Evolutionary conservation across 306 rosid genomes (phyloP).

Genomic region (Malus domestica): DNA sequence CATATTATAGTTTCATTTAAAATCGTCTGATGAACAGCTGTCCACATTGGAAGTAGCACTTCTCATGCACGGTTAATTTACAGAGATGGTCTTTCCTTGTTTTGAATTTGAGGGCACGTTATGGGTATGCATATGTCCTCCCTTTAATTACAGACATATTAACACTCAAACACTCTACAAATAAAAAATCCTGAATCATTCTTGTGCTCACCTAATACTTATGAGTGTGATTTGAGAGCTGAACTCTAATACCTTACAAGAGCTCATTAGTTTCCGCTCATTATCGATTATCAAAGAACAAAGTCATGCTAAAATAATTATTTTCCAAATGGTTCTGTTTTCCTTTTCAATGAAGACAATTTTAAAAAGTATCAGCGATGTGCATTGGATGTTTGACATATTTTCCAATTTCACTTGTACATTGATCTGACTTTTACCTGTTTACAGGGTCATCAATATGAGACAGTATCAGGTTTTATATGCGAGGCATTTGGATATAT

Average conservation of each 20-base stretch:
- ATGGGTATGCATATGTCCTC: not conserved
- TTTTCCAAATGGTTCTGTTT: not conserved
- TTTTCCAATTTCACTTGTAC: not conserved
- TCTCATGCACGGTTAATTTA: not conserved
- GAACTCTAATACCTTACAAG: not conserved
- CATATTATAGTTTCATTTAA: not conserved
- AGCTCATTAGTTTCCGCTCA: not conserved
- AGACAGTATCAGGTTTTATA: constrained; percentile 94
- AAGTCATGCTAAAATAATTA: not conserved
- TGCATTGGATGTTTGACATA: not conserved
- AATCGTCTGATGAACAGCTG: not conserved
- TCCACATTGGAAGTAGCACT: not conserved
- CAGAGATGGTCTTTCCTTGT: not conserved
- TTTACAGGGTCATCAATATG: constrained; percentile 90
- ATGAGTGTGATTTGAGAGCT: not conserved
- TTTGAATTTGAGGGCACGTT: not conserved
- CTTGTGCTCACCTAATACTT: not conserved
- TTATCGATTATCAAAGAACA: not conserved
- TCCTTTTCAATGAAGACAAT: not conserved
- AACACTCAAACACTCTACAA: not conserved
- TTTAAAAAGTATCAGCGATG: too few species aligned
- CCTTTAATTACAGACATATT: not conserved
- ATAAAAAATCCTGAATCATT: not conserved
- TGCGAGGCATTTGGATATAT: constrained; percentile 96
- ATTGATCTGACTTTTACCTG: not conserved